Conservation (phyloP, 768 basidiomycete species). For the Chlorophyllum brunneum region DNA sequence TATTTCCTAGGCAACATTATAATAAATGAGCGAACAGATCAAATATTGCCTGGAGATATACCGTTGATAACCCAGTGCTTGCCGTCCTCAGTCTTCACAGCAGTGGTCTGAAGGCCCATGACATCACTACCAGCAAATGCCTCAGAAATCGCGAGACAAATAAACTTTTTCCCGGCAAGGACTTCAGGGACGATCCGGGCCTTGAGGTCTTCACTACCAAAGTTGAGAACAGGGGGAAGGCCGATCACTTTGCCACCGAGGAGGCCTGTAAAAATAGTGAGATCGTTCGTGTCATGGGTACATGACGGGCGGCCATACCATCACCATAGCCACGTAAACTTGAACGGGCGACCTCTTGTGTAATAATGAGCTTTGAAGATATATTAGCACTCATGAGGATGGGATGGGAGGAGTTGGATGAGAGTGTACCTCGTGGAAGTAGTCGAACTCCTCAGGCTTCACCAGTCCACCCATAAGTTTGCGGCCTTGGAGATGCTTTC, state of each 20-base stretch:
- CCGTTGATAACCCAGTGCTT: constrained; percentile 83
- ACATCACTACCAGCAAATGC: constrained; percentile 89
- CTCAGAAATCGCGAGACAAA: constrained; percentile 85
- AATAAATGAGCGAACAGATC: neutral
- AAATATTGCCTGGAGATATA: constrained; percentile 12
- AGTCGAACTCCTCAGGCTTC: constrained; percentile 84
- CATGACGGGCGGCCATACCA: constrained; percentile 35
- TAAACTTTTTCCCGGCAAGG: constrained; percentile 74
- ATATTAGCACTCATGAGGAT: neutral
- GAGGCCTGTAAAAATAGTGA: constrained; percentile 40
- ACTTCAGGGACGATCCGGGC: constrained; percentile 63
- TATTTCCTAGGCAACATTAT: constrained; percentile 38
- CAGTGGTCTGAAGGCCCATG: constrained; percentile 71
- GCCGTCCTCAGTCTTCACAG: constrained; percentile 76
- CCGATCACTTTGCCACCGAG: constrained; percentile 82
- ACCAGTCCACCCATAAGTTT: constrained; percentile 80
- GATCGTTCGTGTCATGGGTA: neutral
- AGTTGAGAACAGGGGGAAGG: constrained; percentile 87
- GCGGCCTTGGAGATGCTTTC: constrained; percentile 84
- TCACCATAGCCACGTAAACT: constrained; percentile 81
- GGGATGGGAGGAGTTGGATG: neutral
- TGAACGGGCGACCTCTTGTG: constrained; percentile 74
- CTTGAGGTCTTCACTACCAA: constrained; percentile 63
- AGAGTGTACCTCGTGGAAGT: constrained; percentile 71
- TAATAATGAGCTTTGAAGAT: constrained; percentile 62